Evolutionary conservation across 495 filamentous ascomycete genomes (phyloP), one percentile per base, ranked within the genome.

Genomic region (Tricharina praecox): DNA sequence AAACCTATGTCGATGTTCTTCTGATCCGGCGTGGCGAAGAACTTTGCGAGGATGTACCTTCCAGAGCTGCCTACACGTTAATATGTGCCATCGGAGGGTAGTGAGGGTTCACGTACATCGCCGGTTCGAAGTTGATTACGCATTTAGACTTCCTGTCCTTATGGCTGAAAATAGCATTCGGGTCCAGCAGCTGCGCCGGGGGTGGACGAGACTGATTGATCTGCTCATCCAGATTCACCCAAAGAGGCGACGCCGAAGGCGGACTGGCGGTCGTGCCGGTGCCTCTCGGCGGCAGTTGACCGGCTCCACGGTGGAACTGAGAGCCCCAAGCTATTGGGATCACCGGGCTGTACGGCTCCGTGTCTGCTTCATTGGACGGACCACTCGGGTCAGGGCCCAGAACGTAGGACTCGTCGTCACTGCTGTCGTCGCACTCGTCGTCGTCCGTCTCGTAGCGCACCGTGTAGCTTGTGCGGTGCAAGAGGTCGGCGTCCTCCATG

Each of bases 81-180:
- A 37, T 32, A 42, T 30, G 11, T 37, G 18, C 10, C 19, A 18
- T 50, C n/a, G 16, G 39, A 24, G 23, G 4, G n/a, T 4, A 33
- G 23, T 4, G 13, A 45, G 24, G 2, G 8, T 44, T 13, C 16
- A 51, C 85, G 25, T 77, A 92, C 66, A 90, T 75, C 24, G 85
- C 79, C 35, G 88, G 86, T 54, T 93, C 81, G 61, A 96, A 96
- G 52, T 74, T 78, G 51, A 96, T 76, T 52, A 77, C 85, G 59
- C 85, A 83, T 64, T 78, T 85, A 66, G 58, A 51, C 76, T 66
- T 85, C 85, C 68, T 56, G 72, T 74, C 55, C 78, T 74, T 48
- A 90, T 92, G 59, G 79, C 81, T 66, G 92, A 93, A 23, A 63
- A 50, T 55, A 10, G 55, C 56, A 33, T 59, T 37, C 8, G 57